Evolutionary conservation across 805 yeast species (phyloP).

Genomic region (Candida fluviatilis): DNA sequence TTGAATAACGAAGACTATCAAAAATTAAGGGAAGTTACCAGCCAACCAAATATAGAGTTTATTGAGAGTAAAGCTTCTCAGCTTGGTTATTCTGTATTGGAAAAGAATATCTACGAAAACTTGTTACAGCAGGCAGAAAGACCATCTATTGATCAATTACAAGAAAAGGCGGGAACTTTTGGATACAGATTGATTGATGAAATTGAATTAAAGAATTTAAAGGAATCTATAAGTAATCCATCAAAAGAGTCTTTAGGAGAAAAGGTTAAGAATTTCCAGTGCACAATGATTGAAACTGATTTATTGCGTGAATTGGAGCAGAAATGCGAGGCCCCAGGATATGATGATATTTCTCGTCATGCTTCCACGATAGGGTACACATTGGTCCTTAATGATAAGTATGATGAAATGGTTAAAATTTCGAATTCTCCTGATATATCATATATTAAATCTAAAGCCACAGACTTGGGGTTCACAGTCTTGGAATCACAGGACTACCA

Average conservation of each 20-base stretch:
- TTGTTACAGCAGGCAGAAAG: conserved; percentile 8
- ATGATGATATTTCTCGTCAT: conserved; percentile 2
- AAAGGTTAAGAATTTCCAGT: background rate
- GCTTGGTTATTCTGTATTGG: conserved; percentile 6
- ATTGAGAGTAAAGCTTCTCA: conserved; percentile 7
- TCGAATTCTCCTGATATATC: conserved; percentile 22
- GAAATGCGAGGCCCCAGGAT: conserved; percentile 1
- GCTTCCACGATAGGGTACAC: conserved; percentile 12
- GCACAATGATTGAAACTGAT: background rate
- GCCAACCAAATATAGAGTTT: conserved; percentile 21
- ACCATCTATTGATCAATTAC: conserved; percentile 23
- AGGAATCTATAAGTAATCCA: conserved; percentile 6
- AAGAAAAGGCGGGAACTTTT: conserved; percentile 11
- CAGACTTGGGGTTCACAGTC: conserved; percentile 9
- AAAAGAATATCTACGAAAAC: conserved; percentile 3
- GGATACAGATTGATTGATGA: conserved; percentile 9
- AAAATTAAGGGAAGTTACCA: conserved; percentile 17
- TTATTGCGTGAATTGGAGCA: background rate
- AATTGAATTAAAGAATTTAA: background rate
- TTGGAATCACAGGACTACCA: conserved; percentile 3
- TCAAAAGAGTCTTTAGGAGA: background rate
- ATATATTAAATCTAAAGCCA: conserved; percentile 14
- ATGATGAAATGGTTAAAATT: conserved; percentile 18
- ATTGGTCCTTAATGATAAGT: conserved; percentile 10
- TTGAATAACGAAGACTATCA: conserved; percentile 14